Evolutionary conservation across 306 rosid species (phyloP).

Genomic region (Trifolium pratense): DNA sequence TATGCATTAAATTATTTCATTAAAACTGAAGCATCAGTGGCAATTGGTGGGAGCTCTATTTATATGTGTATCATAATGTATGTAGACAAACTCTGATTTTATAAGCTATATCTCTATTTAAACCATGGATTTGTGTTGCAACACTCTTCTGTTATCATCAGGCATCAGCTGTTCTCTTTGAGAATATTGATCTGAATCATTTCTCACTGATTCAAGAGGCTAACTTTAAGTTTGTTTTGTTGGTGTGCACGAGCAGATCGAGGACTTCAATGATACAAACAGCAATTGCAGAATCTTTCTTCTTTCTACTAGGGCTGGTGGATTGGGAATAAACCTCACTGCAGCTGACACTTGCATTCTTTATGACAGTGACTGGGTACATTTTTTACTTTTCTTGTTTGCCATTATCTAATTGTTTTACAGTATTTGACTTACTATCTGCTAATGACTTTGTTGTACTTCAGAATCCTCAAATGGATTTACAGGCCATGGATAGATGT

Average conservation of each 20-base stretch:
- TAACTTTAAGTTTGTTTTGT: slow-evolving; percentile 25
- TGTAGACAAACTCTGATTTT: background rate
- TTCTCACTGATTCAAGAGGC: background rate
- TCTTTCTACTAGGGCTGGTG: slow-evolving; percentile 97
- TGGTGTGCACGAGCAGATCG: slow-evolving; percentile 58
- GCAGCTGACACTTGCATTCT: slow-evolving; percentile 98
- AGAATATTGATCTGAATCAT: background rate
- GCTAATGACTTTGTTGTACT: slow-evolving; percentile 37
- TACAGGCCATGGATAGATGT: slow-evolving; percentile 99
- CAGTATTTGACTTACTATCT: slow-evolving; percentile 16
- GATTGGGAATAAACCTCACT: slow-evolving; percentile 95
- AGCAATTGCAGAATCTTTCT: slow-evolving; percentile 75
- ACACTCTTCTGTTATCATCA: slow-evolving; percentile 22
- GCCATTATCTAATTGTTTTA: slow-evolving; percentile 9
- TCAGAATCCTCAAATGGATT: slow-evolving; percentile 98
- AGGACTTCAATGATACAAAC: slow-evolving; percentile 69
- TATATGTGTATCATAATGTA: background rate
- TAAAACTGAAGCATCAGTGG: slow-evolving; percentile 13
- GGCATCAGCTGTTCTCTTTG: slow-evolving; percentile 10
- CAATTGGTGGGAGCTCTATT: background rate
- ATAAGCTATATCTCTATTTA: background rate
- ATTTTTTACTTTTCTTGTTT: slow-evolving; percentile 12
- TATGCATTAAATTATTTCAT: slow-evolving; percentile 16
- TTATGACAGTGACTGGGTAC: slow-evolving; percentile 99
- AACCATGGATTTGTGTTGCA: background rate